Conservation (phyloP, 495 filamentous ascomycete genomes). For the Neurospora africana region DNA sequence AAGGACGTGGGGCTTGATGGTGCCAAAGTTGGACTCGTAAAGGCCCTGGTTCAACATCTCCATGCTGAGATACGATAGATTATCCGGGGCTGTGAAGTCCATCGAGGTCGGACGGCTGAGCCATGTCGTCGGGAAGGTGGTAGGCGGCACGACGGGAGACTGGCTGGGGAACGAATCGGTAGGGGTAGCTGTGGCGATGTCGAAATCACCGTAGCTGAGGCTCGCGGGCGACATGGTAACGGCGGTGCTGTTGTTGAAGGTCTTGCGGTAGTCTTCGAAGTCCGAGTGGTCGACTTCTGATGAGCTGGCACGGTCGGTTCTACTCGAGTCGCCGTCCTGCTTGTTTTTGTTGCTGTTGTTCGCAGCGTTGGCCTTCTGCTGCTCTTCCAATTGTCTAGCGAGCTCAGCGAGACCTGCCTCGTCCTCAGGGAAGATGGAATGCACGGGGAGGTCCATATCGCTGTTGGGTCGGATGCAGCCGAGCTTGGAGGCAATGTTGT, state of each 20-base stretch:
- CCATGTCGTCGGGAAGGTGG: constrained; percentile 17
- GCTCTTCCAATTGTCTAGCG: constrained; percentile 34
- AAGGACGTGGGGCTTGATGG: constrained; percentile 37
- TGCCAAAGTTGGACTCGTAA: constrained; percentile 34
- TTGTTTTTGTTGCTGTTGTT: constrained; percentile 16
- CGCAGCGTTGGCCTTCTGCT: constrained; percentile 26
- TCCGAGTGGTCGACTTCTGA: constrained; percentile 43
- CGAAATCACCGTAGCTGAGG: constrained; percentile 34
- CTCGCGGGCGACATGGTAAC: constrained; percentile 38
- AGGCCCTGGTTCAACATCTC: constrained; percentile 35
- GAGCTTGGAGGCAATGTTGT: constrained; percentile 46
- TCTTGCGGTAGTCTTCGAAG: constrained; percentile 40
- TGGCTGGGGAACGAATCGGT: constrained; percentile 24
- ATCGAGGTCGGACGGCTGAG: constrained; percentile 25
- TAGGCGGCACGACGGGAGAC: constrained; percentile 7
- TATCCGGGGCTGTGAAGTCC: constrained; percentile 15
- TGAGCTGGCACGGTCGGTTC: constrained; percentile 39
- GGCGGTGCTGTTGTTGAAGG: constrained; percentile 25
- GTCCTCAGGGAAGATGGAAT: constrained; percentile 43
- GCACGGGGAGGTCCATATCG: constrained; percentile 43
- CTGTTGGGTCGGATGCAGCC: constrained; percentile 45
- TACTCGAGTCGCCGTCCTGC: constrained; percentile 26
- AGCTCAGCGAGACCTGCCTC: constrained; percentile 41
- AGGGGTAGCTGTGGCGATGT: constrained; percentile 21
- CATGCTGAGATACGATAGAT: constrained; percentile 23